Evolutionary conservation across 164 flowering plant species (phyloP), one percentile per base, ranked within the genome.

Genomic region (Magnolia kwangsiensis): DNA sequence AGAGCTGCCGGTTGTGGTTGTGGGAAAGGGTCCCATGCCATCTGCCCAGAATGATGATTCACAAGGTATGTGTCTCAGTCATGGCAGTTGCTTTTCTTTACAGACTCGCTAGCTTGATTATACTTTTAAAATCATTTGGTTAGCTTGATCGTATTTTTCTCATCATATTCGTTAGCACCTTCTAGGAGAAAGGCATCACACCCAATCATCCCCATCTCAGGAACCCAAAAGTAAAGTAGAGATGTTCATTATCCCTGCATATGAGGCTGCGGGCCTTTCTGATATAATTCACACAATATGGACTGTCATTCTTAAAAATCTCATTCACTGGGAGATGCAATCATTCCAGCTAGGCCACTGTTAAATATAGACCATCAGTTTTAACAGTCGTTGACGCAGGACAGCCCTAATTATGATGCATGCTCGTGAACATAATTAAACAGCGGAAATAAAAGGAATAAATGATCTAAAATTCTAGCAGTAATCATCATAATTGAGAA

Each of bases 31-130:
- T 61, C 45, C 5, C 4, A 8, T 59, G 67, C n/a, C 59, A n/a
- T 31, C 78, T 37, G 19, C 49, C 2, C 21, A 63, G 10, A 73
- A 19, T 49, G 69, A 73, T 29, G 75, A 63, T 73, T 13, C 75
- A 73, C 63, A 19, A 37, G 75, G 75, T 73, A 73, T 73, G n/a
- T n/a, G 66, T 45, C n/a, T 11, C 10, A 73, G 1, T 61, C 21
- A 27, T 16, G 23, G 19, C 5, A 21, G 10, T 27, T 72, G 1
- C n/a, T 61, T 29, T 29, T 27, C 63, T 37, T 16, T 0, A 23
- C 7, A 9, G 11, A 23, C 21, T 13, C 21, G 8, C n/a, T 72
- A 51, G 7, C 29, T 11, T 20, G 24, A 23, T 51, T 20, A 72
- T 72, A 21, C 24, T 23, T 72, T 10, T 20, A 70, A 64, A 64